Evolutionary conservation across 2,329 filamentous ascomycete species (phyloP), one percentile per base, ranked within the genome.

Genomic region (Ascochyta koolunga): DNA sequence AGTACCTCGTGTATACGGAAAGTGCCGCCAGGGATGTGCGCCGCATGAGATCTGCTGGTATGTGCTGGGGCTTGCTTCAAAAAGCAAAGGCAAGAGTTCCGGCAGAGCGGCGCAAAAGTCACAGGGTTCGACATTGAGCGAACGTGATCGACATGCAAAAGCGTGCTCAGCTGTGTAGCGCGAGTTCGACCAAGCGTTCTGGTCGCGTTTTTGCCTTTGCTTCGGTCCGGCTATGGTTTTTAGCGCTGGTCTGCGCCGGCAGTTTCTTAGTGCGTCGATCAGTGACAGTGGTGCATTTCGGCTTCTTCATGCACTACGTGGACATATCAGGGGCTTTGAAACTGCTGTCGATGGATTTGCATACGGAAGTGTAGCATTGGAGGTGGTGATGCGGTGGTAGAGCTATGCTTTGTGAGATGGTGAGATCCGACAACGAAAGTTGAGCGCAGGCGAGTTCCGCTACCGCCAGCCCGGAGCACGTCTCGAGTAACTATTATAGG

Each of bases 21-120:
- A 18, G 35, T 51, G 18, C 48, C 41, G 49, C 15, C 7, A 27
- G 11, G 11, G 41, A 51, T 51, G 41, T 51, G 49, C 49, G 29
- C 29, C 22, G 21, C 21, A 22, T 11, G 43, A 8, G 35, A 40
- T 27, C 25, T 52, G 42, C 41, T 16, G 37, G 49, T 22, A n/a
- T n/a, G 24, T n/a, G 22, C 18, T 37, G 10, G 24, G 31, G 36
- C 45, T 46, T 22, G 24, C 16, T 24, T 25, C 35, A 18, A 52
- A 40, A 46, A 46, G 35, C 37, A 41, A 52, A 33, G 25, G 25
- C 33, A 29, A 13, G 15, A 32, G 16, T 41, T 3, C 49, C 49
- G 42, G 24, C 29, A 35, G 32, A 13, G 16, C 25, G 42, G 49
- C 18, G 24, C 24, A 31, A 42, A 31, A 25, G 9, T n/a, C 36